These are phyloP conservation scores for Aspergillus sojae DNA, from an alignment of 2,329 filamentous ascomycete species.

Conservation along the genomic window DNA sequence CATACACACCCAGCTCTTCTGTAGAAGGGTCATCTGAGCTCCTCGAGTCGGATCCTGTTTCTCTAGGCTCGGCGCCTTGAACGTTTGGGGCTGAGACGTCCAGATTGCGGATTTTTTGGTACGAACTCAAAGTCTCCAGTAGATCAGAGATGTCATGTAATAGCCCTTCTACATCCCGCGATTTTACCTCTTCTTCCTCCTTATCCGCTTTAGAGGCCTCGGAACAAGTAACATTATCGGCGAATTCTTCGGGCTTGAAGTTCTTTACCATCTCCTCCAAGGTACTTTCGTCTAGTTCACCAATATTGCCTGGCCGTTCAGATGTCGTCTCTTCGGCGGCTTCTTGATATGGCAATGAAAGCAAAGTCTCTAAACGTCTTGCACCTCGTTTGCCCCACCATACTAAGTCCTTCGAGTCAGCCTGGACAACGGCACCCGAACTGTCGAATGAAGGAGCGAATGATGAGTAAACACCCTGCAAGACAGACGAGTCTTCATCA, in stretches of 20 bases:
- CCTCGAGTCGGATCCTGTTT: slow-evolving; percentile 32
- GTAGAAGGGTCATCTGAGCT: slow-evolving; percentile 56
- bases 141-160: slow-evolving; percentile 62
- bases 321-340: slow-evolving; percentile 23
- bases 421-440: slow-evolving; percentile 45
- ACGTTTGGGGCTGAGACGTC: slow-evolving; percentile 24
- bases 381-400: slow-evolving; percentile 51
- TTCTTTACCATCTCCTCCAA: slow-evolving; percentile 47
- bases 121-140: slow-evolving; percentile 63
- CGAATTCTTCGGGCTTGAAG: slow-evolving; percentile 42
- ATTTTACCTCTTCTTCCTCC: slow-evolving; percentile 32
- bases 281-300: slow-evolving; percentile 41
- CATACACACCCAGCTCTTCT: slow-evolving; percentile 64
- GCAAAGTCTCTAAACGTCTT: slow-evolving; percentile 40
- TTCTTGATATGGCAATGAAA: slow-evolving; percentile 31
- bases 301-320: slow-evolving; percentile 33
- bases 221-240: slow-evolving; percentile 25
- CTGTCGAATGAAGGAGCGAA: slow-evolving; percentile 53
- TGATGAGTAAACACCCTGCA: slow-evolving; percentile 51
- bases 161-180: slow-evolving; percentile 47
- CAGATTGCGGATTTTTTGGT: slow-evolving; percentile 63
- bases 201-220: slow-evolving; percentile 24
- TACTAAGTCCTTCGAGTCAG: slow-evolving; percentile 45
- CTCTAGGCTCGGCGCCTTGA: slow-evolving; percentile 38
- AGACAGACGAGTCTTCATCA: slow-evolving; percentile 38